Conservation (phyloP, 2,329 filamentous ascomycete genomes). For the Cyphellophora attinorum region DNA sequence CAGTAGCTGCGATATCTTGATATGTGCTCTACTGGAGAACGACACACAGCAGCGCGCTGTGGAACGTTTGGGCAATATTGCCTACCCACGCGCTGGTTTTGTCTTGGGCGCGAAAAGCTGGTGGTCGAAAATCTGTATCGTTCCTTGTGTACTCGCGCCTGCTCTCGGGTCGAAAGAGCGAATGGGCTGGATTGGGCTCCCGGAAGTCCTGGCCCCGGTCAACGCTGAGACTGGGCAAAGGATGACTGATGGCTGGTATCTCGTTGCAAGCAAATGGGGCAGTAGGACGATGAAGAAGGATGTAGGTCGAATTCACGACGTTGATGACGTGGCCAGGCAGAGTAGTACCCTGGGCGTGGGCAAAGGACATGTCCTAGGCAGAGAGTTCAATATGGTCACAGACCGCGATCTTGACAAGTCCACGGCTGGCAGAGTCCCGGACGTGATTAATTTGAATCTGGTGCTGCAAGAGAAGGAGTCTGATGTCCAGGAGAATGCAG, state of each 20-base stretch:
- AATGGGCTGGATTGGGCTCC: constrained; percentile 45
- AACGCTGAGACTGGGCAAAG: constrained; percentile 15
- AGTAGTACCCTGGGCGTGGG: constrained; percentile 29
- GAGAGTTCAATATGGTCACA: constrained; percentile 28
- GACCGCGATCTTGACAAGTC: constrained; percentile 19
- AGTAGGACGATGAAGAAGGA: no score
- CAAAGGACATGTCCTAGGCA: constrained; percentile 26
- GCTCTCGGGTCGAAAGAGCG: constrained; percentile 36
- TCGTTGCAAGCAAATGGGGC: constrained; percentile 34
- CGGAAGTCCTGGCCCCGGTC: constrained; percentile 28
- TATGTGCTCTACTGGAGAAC: constrained; percentile 47
- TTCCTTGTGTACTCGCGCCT: constrained; percentile 44
- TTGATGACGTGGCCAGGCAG: constrained; percentile 26
- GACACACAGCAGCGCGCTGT: constrained; percentile 35
- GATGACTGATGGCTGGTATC: constrained; percentile 39
- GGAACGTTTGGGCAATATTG: constrained; percentile 37
- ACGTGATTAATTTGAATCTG: constrained; percentile 18
- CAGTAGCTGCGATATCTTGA: constrained; percentile 43
- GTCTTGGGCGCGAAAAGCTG: constrained; percentile 37
- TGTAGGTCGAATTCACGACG: constrained; percentile 34
- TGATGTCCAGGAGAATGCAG: neutral
- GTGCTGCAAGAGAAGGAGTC: constrained; percentile 15
- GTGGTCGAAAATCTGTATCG: constrained; percentile 48
- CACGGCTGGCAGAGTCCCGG: constrained; percentile 13
- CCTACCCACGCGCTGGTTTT: constrained; percentile 40